Evolutionary conservation across 1,284 basidiomycete species (phyloP).

Genomic region (Melampsora abietis-canadensis): DNA sequence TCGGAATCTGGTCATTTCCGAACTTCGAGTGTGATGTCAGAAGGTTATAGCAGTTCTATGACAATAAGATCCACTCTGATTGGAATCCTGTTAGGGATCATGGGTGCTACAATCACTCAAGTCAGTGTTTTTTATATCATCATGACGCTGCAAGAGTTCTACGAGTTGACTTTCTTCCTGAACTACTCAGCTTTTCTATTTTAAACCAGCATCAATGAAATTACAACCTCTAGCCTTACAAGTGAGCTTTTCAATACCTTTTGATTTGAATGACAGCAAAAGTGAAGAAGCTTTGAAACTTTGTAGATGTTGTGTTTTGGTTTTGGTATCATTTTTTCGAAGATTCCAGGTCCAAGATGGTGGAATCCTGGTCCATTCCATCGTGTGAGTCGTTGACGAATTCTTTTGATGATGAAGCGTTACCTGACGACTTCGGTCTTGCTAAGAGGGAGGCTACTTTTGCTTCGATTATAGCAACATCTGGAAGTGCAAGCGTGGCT

Average conservation of each 20-base stretch:
- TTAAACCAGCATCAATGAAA: conserved; percentile 23
- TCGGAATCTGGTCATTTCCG: too few relatives aligned
- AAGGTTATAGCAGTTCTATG: not conserved
- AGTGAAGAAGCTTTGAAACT: too few relatives aligned
- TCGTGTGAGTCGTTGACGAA: conserved; percentile 4
- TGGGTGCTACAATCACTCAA: conserved; percentile 34
- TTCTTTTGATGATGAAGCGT: too few relatives aligned
- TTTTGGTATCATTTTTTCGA: conserved; percentile 15
- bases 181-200: conserved; percentile 5
- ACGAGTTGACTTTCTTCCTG: not conserved
- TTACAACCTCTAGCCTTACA: conserved; percentile 28
- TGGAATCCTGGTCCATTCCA: conserved; percentile 40
- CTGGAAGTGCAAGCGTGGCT: conserved; percentile 18
- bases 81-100: conserved; percentile 11
- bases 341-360: conserved; percentile 25
- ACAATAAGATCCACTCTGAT: conserved; percentile 26
- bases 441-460: conserved; percentile 40
- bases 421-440: not conserved
- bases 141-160: not conserved
- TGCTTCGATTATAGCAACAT: conserved; percentile 29
- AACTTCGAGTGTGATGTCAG: too few relatives aligned
- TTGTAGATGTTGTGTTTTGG: conserved; percentile 28
- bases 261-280: too few relatives aligned
- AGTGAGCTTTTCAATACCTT: conserved; percentile 11
- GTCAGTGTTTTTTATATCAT: conserved; percentile 1